Evolutionary conservation across 768 basidiomycete genomes (phyloP).

Genomic region (Pleurotus platypus): DNA sequence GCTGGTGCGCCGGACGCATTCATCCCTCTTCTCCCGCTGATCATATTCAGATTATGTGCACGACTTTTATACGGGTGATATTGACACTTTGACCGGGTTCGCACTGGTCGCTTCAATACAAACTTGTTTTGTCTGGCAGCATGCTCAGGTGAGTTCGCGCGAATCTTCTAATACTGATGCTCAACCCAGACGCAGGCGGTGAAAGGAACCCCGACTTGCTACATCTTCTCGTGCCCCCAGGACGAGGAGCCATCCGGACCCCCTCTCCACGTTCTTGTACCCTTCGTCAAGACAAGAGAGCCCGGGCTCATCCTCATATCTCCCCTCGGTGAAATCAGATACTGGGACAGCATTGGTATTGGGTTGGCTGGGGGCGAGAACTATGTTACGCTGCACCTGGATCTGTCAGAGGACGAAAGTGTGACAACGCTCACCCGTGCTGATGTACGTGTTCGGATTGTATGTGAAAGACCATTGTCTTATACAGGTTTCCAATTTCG

Average conservation of each 20-base stretch:
- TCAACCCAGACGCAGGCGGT: slow-evolving; percentile 37
- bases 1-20: slow-evolving; percentile 45
- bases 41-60: not conserved
- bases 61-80: slow-evolving; percentile 65
- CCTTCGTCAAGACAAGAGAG: slow-evolving; percentile 66
- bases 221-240: slow-evolving; percentile 73
- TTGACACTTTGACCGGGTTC: slow-evolving; percentile 71
- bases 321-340: slow-evolving; percentile 65
- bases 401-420: slow-evolving; percentile 50
- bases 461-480: slow-evolving; percentile 1
- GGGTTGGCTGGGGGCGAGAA: slow-evolving; percentile 79
- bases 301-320: slow-evolving; percentile 84
- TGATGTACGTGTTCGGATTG: slow-evolving; percentile 42
- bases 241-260: slow-evolving; percentile 35
- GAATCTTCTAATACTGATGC: not conserved
- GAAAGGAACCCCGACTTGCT: slow-evolving; percentile 75
- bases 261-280: slow-evolving; percentile 62
- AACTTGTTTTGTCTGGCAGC: slow-evolving; percentile 84
- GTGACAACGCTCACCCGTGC: slow-evolving; percentile 66
- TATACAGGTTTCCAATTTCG: slow-evolving; percentile 7
- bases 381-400: slow-evolving; percentile 46
- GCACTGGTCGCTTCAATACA: slow-evolving; percentile 67
- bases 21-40: not conserved
- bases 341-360: slow-evolving; percentile 87
- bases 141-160: slow-evolving; percentile 49